phyloP scores from a whole-genome alignment of 345 rosid genomes.

The Garcia nutans region DNA sequence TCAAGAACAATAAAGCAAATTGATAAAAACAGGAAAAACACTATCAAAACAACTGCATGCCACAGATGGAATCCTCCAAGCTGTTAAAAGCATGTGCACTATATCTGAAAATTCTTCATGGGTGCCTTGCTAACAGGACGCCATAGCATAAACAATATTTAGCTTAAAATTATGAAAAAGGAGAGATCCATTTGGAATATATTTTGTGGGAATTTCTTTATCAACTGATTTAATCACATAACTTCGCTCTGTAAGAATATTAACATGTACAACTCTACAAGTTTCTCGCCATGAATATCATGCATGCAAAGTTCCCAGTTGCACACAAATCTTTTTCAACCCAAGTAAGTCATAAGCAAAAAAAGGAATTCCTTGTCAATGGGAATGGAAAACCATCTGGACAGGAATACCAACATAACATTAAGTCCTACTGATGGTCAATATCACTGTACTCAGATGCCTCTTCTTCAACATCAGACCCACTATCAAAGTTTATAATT shows the following conservation, averaged over 20 bases:
- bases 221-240: neutral
- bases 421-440: conserved; percentile 7
- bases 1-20: too few relatives aligned
- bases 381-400: neutral
- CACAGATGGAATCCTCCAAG: too few relatives aligned
- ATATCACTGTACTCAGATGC: conserved; percentile 27
- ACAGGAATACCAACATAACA: neutral
- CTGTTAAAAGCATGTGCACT: too few relatives aligned
- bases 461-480: conserved; percentile 35
- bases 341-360: neutral
- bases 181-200: neutral
- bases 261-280: neutral
- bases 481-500: conserved; percentile 36
- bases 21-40: too few relatives aligned
- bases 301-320: too few relatives aligned
- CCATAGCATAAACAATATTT: too few relatives aligned
- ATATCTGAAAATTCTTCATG: too few relatives aligned
- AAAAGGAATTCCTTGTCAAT: neutral
- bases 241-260: neutral
- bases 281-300: neutral
- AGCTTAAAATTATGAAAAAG: neutral
- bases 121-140: too few relatives aligned
- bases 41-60: too few relatives aligned
- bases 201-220: neutral
- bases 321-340: neutral